phyloP scores from a whole-genome alignment of 768 basidiomycete species.

The Pisolithus marmoratus region DNA sequence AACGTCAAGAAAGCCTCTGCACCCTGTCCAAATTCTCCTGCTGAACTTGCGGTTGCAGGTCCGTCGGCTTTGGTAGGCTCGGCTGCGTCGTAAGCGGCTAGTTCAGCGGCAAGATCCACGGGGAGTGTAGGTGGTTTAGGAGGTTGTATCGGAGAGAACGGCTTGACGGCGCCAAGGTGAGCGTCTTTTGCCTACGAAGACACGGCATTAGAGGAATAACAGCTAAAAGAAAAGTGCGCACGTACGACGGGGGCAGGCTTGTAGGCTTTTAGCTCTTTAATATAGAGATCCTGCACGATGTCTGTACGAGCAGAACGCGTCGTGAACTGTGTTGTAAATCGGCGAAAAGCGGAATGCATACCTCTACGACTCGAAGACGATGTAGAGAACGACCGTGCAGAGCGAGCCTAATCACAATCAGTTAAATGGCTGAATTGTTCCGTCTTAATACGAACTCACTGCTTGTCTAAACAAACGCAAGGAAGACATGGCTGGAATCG shows the following conservation, averaged over 20 bases:
- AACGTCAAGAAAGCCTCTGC: conserved; percentile 76
- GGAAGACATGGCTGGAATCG: conserved; percentile 47
- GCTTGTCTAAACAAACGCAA: conserved; percentile 48
- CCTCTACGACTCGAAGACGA: conserved; percentile 61
- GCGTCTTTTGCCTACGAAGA: conserved; percentile 74
- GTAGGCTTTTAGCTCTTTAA: conserved; percentile 86
- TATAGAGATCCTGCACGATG: conserved; percentile 87
- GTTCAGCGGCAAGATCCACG: conserved; percentile 80
- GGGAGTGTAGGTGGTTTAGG: conserved; percentile 77
- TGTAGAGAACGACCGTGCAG: conserved; percentile 55
- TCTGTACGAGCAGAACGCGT: conserved; percentile 41
- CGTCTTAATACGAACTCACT: background rate
- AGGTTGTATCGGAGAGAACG: conserved; percentile 65
- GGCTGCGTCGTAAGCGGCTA: conserved; percentile 76
- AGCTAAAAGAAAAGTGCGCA: conserved; percentile 5
- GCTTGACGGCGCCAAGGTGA: conserved; percentile 81
- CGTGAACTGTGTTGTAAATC: conserved; percentile 7
- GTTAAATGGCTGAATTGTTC: background rate
- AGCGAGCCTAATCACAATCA: conserved; percentile 31
- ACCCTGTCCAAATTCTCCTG: conserved; percentile 30
- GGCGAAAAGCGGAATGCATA: conserved; percentile 29
- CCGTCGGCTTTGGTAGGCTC: conserved; percentile 59
- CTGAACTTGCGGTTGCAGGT: conserved; percentile 27
- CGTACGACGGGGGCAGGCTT: conserved; percentile 70
- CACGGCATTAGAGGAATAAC: background rate